Conservation (phyloP, 768 basidiomycete species). For the Termitomyces sp. region DNA sequence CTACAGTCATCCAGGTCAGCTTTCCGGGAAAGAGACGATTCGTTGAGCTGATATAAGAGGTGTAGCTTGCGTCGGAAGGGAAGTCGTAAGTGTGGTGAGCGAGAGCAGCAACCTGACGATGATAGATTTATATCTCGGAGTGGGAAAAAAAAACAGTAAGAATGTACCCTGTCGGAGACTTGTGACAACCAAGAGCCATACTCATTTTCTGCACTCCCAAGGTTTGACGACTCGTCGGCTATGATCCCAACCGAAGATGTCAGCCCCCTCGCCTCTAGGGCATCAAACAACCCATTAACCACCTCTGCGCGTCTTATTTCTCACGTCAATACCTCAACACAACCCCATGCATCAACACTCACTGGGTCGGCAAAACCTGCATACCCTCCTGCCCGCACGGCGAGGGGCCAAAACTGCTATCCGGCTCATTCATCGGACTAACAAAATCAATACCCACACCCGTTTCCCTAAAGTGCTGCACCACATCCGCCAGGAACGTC, state of each 20-base stretch:
- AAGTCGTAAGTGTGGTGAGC: slow-evolving; percentile 44
- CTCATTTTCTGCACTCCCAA: slow-evolving; percentile 23
- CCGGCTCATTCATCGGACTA: slow-evolving; percentile 40
- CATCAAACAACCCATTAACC: slow-evolving; percentile 29
- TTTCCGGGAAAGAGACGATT: slow-evolving; percentile 23
- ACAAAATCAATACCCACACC: slow-evolving; percentile 34
- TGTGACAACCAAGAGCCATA: slow-evolving; percentile 29
- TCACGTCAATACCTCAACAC: not conserved
- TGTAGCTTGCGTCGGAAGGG: slow-evolving; percentile 30
- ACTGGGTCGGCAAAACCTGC: slow-evolving; percentile 34
- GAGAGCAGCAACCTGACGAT: slow-evolving; percentile 28
- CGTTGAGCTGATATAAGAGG: slow-evolving; percentile 22
- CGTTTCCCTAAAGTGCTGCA: slow-evolving; percentile 29
- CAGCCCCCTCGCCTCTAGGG: slow-evolving; percentile 23
- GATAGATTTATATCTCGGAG: not conserved
- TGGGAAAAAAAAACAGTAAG: not conserved
- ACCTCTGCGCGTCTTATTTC: slow-evolving; percentile 30
- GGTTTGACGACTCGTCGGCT: slow-evolving; percentile 35
- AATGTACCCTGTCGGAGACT: slow-evolving; percentile 23
- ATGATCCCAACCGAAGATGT: slow-evolving; percentile 29
- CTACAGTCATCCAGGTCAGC: slow-evolving; percentile 33
- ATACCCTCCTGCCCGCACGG: slow-evolving; percentile 43
- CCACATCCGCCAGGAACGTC: slow-evolving; percentile 35
- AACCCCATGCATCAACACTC: not conserved
- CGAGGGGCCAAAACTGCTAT: slow-evolving; percentile 30